Percentiles rank a stretch among this genome's conserved stretches.
These are phyloP conservation scores for Sparassis latifolia DNA, from an alignment of 1,284 basidiomycete genomes.

Conservation along the genomic window DNA sequence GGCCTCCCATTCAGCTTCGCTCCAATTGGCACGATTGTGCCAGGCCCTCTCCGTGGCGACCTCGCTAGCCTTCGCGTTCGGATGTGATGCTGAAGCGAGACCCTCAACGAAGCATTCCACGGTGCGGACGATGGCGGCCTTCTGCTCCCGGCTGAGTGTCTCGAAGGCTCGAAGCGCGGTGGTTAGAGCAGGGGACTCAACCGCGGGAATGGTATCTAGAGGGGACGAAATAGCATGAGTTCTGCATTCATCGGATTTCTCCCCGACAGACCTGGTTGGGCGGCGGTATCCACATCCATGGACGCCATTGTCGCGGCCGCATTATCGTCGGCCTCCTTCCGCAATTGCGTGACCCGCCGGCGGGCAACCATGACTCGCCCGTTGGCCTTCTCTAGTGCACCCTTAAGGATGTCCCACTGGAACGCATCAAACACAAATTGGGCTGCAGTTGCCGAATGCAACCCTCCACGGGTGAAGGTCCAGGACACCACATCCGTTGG, in stretches of 20 bases:
- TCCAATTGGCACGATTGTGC: constrained; percentile 65
- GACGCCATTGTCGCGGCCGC: constrained; percentile 68
- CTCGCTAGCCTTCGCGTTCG: constrained; percentile 39
- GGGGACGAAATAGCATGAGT: neutral
- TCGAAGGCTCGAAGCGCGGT: constrained; percentile 68
- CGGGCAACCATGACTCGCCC: constrained; percentile 76
- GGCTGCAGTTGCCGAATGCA: constrained; percentile 21
- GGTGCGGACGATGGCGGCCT: constrained; percentile 56
- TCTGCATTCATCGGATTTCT: neutral
- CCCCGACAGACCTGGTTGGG: constrained; percentile 16
- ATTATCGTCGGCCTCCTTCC: constrained; percentile 84
- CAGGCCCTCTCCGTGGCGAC: constrained; percentile 58
- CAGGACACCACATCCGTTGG: constrained; percentile 87
- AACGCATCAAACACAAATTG: constrained; percentile 47
- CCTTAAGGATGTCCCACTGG: constrained; percentile 80
- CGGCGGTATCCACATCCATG: constrained; percentile 52
- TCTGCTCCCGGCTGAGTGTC: constrained; percentile 69
- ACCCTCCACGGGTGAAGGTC: constrained; percentile 59
- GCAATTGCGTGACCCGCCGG: constrained; percentile 62
- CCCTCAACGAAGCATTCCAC: constrained; percentile 67
- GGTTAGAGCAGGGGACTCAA: constrained; percentile 58
- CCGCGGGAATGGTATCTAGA: constrained; percentile 41
- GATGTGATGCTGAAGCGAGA: constrained; percentile 40
- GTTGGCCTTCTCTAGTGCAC: constrained; percentile 83
- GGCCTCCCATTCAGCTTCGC: constrained; percentile 62